phyloP scores from a whole-genome alignment of 1,284 basidiomycete genomes.

The Sanghuangporus sanghuang region DNA sequence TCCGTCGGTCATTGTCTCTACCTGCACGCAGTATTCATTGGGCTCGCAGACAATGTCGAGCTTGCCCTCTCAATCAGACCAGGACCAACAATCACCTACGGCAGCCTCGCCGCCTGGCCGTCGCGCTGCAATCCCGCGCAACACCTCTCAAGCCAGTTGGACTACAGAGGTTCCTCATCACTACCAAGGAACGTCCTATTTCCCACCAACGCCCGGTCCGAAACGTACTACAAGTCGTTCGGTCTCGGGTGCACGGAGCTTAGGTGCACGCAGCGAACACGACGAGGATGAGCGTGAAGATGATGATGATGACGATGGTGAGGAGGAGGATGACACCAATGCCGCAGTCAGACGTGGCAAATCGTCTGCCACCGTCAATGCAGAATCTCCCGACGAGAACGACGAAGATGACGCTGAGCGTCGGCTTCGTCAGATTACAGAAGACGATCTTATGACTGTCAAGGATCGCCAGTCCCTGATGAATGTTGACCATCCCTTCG shows the following conservation, averaged over 20 bases:
- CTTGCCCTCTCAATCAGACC: neutral
- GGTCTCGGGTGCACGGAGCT: slow-evolving; percentile 42
- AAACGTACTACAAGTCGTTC: slow-evolving; percentile 25
- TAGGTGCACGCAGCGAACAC: slow-evolving; percentile 47
- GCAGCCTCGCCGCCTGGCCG: neutral
- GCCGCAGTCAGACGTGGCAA: slow-evolving; percentile 17
- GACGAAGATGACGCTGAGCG: slow-evolving; percentile 31
- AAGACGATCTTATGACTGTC: slow-evolving; percentile 92
- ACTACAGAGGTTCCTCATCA: slow-evolving; percentile 36
- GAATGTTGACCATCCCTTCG: slow-evolving; percentile 99
- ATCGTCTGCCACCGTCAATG: slow-evolving; percentile 24
- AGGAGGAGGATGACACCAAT: slow-evolving; percentile 14
- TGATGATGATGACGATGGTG: slow-evolving; percentile 20
- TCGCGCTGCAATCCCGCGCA: slow-evolving; percentile 11
- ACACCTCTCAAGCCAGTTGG: slow-evolving; percentile 14
- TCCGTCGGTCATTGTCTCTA: neutral
- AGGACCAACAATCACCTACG: slow-evolving; percentile 2
- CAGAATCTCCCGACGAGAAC: slow-evolving; percentile 26
- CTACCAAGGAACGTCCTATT: slow-evolving; percentile 65
- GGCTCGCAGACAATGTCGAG: slow-evolving; percentile 4
- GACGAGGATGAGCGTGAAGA: slow-evolving; percentile 27
- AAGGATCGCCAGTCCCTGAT: slow-evolving; percentile 97
- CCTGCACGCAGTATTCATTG: neutral
- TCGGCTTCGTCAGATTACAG: slow-evolving; percentile 35
- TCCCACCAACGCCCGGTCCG: slow-evolving; percentile 36